phyloP scores from a whole-genome alignment of 345 rosid species.

The Syzygium oleosum region DNA sequence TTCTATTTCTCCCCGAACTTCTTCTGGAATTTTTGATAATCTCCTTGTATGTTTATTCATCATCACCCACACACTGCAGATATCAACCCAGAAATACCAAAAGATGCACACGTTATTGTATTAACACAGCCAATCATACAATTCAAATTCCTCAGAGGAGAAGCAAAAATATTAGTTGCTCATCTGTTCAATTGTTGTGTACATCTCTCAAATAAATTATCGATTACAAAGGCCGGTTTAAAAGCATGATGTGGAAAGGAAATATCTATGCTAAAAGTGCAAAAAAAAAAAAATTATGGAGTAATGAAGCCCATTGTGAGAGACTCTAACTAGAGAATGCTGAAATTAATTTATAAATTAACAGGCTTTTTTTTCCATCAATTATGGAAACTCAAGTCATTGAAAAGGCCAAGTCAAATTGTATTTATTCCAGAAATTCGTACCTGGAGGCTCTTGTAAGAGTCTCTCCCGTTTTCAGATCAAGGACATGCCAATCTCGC shows the following conservation, averaged over 20 bases:
- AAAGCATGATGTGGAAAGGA: not conserved
- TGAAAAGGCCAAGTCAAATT: not conserved
- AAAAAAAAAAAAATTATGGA: not conserved
- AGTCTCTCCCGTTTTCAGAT: constrained; percentile 30
- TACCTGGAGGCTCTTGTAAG: constrained; percentile 44
- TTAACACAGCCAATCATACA: not conserved
- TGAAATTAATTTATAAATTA: not conserved
- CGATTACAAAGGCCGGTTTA: not conserved
- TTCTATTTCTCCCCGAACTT: constrained; percentile 79
- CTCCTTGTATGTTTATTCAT: constrained; percentile 96
- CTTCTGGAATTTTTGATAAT: constrained; percentile 86
- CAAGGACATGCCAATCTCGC: constrained; percentile 42
- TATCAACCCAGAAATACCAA: not conserved
- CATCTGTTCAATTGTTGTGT: not conserved
- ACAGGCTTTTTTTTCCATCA: not conserved
- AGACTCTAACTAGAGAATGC: not conserved
- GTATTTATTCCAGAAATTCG: not conserved
- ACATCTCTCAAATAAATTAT: not conserved
- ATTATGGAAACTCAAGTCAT: not conserved
- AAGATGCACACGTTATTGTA: not conserved
- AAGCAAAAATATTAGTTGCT: not conserved
- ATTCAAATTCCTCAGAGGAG: not conserved
- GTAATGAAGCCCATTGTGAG: not conserved
- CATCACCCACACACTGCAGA: constrained; percentile 93
- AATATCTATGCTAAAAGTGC: not conserved